Percentiles rank a stretch among this genome's conserved stretches.
phyloP scores from a whole-genome alignment of 371 early-diverging fungal genomes.

The Dinochytrium kinnereticum region DNA sequence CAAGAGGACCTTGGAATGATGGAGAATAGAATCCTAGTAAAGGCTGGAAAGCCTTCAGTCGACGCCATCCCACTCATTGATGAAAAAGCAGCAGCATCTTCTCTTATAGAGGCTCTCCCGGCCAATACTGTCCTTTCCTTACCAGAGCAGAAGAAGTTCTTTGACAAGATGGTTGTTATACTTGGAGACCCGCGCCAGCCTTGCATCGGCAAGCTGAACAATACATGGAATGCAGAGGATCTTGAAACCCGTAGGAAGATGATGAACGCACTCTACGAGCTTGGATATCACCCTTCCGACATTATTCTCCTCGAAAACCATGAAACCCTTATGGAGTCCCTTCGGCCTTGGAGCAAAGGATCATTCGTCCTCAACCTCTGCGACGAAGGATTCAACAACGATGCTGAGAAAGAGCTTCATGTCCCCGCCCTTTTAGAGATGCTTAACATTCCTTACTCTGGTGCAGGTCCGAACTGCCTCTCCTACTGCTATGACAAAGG shows the following conservation, averaged over 20 bases:
- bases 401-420: slow-evolving; percentile 61
- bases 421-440: slow-evolving; percentile 60
- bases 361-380: slow-evolving; percentile 61
- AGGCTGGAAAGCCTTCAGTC: slow-evolving; percentile 5
- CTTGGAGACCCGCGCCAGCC: slow-evolving; percentile 54
- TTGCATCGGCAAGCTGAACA: slow-evolving; percentile 60
- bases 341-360: slow-evolving; percentile 12
- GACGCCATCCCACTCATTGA: neutral
- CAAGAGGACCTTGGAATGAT: slow-evolving; percentile 72
- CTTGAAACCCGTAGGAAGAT: slow-evolving; percentile 53
- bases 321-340: slow-evolving; percentile 21
- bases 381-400: slow-evolving; percentile 63
- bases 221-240: slow-evolving; percentile 63
- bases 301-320: slow-evolving; percentile 44
- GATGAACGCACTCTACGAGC: slow-evolving; percentile 38
- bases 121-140: neutral
- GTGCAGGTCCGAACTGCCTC: slow-evolving; percentile 60
- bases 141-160: neutral
- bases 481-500: slow-evolving; percentile 64
- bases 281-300: slow-evolving; percentile 37
- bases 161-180: slow-evolving; percentile 45
- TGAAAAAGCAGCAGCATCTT: neutral
- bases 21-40: slow-evolving; percentile 57
- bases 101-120: neutral
- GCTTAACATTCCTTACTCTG: slow-evolving; percentile 56